Evolutionary conservation across 768 basidiomycete genomes (phyloP).

Genomic region (Grammothele lineata): DNA sequence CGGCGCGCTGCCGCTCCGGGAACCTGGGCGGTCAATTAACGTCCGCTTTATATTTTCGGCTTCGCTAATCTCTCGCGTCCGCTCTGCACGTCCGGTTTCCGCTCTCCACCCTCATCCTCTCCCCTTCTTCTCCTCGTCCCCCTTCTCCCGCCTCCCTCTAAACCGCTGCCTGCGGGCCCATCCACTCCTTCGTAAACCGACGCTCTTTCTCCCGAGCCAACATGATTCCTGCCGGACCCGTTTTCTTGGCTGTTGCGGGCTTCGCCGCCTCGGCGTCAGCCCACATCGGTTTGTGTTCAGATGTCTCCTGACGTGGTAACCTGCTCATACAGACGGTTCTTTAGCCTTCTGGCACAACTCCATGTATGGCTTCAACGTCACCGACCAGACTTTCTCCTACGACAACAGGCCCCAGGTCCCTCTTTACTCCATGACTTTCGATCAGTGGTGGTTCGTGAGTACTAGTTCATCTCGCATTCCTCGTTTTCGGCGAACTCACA

Average conservation of each 20-base stretch:
- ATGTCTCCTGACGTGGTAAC: background rate
- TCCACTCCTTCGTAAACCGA: constrained; percentile 15
- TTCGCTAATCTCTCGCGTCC: too few species aligned
- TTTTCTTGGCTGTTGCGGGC: constrained; percentile 12
- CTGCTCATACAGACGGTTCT: background rate
- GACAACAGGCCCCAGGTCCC: constrained; percentile 37
- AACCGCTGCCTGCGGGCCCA: constrained; percentile 4
- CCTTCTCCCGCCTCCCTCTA: background rate
- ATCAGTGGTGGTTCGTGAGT: constrained; percentile 37
- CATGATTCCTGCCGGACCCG: constrained; percentile 15
- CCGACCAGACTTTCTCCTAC: constrained; percentile 25
- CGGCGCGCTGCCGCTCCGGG: too few species aligned
- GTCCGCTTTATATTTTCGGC: background rate
- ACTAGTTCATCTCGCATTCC: background rate
- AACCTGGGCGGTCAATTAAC: too few species aligned
- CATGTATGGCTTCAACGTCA: constrained; percentile 39
- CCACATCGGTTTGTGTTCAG: constrained; percentile 13
- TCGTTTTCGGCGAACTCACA: background rate
- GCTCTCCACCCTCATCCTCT: too few species aligned
- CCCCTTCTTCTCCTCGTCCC: constrained; percentile 1
- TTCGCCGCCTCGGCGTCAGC: constrained; percentile 14
- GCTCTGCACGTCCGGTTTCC: background rate
- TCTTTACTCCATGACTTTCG: constrained; percentile 27
- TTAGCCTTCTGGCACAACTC: constrained; percentile 28
- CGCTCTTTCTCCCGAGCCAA: constrained; percentile 7